Evolutionary conservation across 2,329 filamentous ascomycete species (phyloP).

Genomic region (Aspergillus tubingensis): DNA sequence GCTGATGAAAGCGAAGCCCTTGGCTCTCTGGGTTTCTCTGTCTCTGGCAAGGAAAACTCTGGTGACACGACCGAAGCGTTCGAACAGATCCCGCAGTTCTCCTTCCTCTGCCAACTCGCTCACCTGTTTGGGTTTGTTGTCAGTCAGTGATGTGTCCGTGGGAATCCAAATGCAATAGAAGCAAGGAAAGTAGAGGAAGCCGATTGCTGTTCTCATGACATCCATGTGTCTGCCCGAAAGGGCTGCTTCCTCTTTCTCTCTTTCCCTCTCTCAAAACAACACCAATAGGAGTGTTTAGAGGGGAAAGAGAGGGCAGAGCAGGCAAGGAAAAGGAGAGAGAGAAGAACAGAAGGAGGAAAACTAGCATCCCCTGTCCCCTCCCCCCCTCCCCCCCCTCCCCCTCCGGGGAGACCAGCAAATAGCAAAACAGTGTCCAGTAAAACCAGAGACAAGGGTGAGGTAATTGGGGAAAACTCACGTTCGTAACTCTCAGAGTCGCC

Average conservation of each 20-base stretch:
- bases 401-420: slow-evolving; percentile 1
- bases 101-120: slow-evolving; percentile 96
- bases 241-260: neutral
- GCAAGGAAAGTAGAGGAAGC: slow-evolving; percentile 12
- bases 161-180: neutral
- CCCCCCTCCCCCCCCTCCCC: neutral
- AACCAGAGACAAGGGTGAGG: neutral
- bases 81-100: slow-evolving; percentile 97
- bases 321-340: neutral
- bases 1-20: slow-evolving; percentile 99
- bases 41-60: slow-evolving; percentile 98
- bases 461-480: slow-evolving; percentile 63
- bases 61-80: slow-evolving; percentile 93
- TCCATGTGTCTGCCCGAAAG: neutral
- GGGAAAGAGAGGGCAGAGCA: neutral
- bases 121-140: slow-evolving; percentile 57
- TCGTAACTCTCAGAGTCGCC: slow-evolving; percentile 94
- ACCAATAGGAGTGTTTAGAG: neutral
- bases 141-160: neutral
- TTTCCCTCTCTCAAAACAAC: neutral
- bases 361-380: neutral
- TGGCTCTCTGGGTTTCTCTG: slow-evolving; percentile 90
- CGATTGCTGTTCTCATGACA: neutral
- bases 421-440: neutral
- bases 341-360: neutral